Evolutionary conservation across 164 flowering plant genomes (phyloP).

Genomic region (Hamamelis virginiana): DNA sequence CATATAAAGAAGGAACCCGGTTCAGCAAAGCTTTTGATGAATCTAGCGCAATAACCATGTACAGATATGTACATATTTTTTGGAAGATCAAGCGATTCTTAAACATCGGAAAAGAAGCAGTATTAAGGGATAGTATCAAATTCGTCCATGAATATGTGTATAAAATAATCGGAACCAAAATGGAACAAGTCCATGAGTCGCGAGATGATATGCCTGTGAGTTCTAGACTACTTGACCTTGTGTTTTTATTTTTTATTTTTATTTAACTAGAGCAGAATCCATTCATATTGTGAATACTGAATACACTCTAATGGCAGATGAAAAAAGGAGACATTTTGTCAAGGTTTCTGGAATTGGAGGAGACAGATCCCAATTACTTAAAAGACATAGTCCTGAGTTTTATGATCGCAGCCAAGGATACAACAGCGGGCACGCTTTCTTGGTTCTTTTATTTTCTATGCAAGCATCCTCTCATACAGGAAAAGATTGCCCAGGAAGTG

Average conservation of each 20-base stretch:
- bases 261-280: not conserved
- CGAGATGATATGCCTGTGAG: constrained; percentile 38
- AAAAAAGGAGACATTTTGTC: constrained; percentile 65
- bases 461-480: too few species aligned
- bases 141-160: constrained; percentile 51
- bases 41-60: constrained; percentile 38
- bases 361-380: too few species aligned
- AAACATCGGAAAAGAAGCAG: constrained; percentile 57
- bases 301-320: constrained; percentile 22
- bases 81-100: constrained; percentile 62
- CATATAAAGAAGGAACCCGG: constrained; percentile 31
- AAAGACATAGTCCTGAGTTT: too few species aligned
- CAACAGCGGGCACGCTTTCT: too few species aligned
- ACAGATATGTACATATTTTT: constrained; percentile 52
- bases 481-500: too few species aligned
- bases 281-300: not conserved
- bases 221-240: not conserved
- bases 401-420: constrained; percentile 45
- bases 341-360: too few species aligned
- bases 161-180: constrained; percentile 50
- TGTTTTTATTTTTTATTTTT: too few species aligned
- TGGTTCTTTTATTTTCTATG: too few species aligned
- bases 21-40: constrained; percentile 59
- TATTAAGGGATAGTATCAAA: constrained; percentile 39
- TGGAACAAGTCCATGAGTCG: too few species aligned